phyloP scores from a whole-genome alignment of 108 stramenopile species.

The Nannochloropsis gaditana region DNA sequence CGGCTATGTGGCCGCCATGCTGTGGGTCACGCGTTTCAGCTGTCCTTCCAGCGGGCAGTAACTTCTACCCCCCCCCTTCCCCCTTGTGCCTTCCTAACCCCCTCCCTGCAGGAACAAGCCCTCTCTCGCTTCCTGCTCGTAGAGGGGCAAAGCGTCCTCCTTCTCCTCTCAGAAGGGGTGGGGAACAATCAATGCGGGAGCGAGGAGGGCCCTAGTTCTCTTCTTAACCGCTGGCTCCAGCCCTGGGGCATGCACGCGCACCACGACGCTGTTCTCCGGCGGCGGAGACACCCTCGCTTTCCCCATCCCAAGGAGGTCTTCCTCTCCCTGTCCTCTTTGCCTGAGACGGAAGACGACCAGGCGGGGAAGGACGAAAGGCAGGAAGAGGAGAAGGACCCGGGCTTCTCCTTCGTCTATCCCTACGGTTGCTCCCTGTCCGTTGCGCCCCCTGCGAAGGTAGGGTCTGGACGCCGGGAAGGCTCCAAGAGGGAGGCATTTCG shows the following conservation, averaged over 20 bases:
- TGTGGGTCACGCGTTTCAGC: no score
- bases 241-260: neutral
- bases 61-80: neutral
- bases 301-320: no score
- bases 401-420: neutral
- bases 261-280: neutral
- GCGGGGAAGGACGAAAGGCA: neutral
- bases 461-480: neutral
- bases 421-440: neutral
- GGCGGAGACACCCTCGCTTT: neutral
- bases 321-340: no score
- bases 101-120: neutral
- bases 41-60: neutral
- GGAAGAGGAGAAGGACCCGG: neutral
- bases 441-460: neutral
- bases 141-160: neutral
- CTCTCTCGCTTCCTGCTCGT: neutral
- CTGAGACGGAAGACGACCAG: neutral
- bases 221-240: neutral
- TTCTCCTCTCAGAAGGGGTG: neutral
- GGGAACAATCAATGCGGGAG: neutral
- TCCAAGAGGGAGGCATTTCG: neutral
- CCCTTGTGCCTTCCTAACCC: neutral
- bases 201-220: neutral
- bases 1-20: no score